Evolutionary conservation across 2,329 filamentous ascomycete species (phyloP), one percentile per base, ranked within the genome.

Genomic region (Beauveria pseudobassiana): DNA sequence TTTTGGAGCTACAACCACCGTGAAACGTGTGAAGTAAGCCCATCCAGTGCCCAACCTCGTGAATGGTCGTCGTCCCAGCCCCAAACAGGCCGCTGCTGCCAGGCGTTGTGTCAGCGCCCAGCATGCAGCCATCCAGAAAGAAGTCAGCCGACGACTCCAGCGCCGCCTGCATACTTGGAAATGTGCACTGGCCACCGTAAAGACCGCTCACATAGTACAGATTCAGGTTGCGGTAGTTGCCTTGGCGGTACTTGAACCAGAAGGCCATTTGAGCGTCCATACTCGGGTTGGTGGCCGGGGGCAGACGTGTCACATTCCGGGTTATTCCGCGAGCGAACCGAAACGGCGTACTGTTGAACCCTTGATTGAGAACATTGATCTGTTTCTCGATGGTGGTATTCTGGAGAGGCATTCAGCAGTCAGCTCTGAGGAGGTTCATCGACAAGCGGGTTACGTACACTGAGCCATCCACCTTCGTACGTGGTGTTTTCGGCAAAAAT

Each of bases 41-140:
- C 60, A 80, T 69, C 78, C 78, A 81, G 70, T 80, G 78, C n/a
- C 78, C 78, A 45, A 76, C 69, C 69, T 80, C 78, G 70, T 80
- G 78, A 42, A 66, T 68, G 38, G 65, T 66, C 2, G 71, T 73
- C 65, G 69, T 70, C 30, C 73, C 72, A 20, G 69, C 65, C 66
- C 73, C 69, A 63, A 67, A 75, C 65, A 76, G 72, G 42, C 42
- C 54, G n/a, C 42, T 16, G 54, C 76, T 74, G 14, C 73, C 75
- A 16, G 75, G 75, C 16, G 77, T 69, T 24, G 71, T 70, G 61
- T 67, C 65, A 54, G 69, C 69, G 51, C 74, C 70, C 59, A 78
- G 69, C 58, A 71, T 69, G 71, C 79, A 79, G 49, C 76, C 73
- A 59, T 77, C 76, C 6, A 63, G 64, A 65, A 72, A 68, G 69